Evolutionary conservation across 2,329 filamentous ascomycete genomes (phyloP).

Genomic region (Cryoendolithus antarcticus): DNA sequence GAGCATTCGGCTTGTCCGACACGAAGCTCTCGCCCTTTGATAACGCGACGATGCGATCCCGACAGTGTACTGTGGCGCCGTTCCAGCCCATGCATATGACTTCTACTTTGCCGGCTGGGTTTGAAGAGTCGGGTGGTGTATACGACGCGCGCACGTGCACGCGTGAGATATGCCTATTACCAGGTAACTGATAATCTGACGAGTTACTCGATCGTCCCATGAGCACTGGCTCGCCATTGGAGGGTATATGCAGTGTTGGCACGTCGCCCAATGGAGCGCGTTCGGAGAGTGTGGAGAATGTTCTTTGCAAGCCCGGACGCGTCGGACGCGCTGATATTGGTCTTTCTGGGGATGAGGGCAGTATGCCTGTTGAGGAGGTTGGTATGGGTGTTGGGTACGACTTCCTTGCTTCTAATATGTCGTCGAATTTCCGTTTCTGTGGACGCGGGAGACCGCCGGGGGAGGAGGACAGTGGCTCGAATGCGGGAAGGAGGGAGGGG

Average conservation of each 20-base stretch:
- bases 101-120: conserved; percentile 67
- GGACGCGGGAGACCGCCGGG: conserved; percentile 54
- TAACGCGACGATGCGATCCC: conserved; percentile 75
- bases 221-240: conserved; percentile 65
- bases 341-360: conserved; percentile 62
- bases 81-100: conserved; percentile 94
- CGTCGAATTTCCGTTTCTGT: conserved; percentile 50
- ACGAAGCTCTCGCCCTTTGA: conserved; percentile 80
- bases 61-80: conserved; percentile 82
- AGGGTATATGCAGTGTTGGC: conserved; percentile 67
- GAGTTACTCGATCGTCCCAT: conserved; percentile 94
- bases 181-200: conserved; percentile 86
- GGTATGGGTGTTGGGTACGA: conserved; percentile 85
- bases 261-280: conserved; percentile 73
- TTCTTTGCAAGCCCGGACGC: conserved; percentile 45
- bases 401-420: conserved; percentile 42
- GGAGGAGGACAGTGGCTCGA: conserved; percentile 69
- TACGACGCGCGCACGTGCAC: conserved; percentile 85
- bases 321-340: conserved; percentile 25
- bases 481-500: conserved; percentile 61
- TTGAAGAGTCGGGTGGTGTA: conserved; percentile 52
- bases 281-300: conserved; percentile 56
- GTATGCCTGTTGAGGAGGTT: conserved; percentile 83
- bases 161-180: conserved; percentile 84
- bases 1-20: conserved; percentile 73